Conservation (phyloP, 495 filamentous ascomycete genomes). For the Elasticomyces elasticus region DNA sequence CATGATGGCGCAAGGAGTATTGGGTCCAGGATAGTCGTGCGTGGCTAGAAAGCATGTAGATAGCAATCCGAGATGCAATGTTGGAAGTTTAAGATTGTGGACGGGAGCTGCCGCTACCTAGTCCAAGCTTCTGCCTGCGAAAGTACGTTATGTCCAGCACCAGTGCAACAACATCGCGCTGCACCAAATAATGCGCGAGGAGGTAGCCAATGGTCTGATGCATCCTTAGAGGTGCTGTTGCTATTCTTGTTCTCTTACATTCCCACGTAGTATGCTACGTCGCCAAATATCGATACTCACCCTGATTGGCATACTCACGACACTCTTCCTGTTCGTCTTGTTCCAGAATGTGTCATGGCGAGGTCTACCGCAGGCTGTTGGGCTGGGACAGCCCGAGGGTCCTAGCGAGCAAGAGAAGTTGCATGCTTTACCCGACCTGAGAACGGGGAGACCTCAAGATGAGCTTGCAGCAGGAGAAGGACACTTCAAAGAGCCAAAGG, state of each 20-base stretch:
- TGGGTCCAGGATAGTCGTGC: not conserved
- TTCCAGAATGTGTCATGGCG: conserved; percentile 14
- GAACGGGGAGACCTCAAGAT: not conserved
- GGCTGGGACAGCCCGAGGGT: conserved; percentile 10
- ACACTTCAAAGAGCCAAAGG: conserved; percentile 18
- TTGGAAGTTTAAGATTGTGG: too few relatives aligned
- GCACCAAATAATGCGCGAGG: not conserved
- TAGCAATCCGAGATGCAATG: too few relatives aligned
- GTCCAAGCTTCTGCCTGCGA: too few relatives aligned
- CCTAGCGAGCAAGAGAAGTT: conserved; percentile 9
- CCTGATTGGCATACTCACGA: conserved; percentile 7
- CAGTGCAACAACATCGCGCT: not conserved
- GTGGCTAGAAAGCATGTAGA: too few relatives aligned
- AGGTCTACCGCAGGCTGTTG: conserved; percentile 8
- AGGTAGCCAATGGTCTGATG: not conserved
- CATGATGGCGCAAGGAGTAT: not conserved
- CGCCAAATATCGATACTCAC: conserved; percentile 1
- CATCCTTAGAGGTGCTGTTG: not conserved
- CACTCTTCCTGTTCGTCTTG: conserved; percentile 5
- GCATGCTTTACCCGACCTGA: conserved; percentile 6
- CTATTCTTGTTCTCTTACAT: not conserved
- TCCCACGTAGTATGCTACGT: conserved; percentile 11
- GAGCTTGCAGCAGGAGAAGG: not conserved
- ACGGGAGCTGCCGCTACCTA: too few relatives aligned
- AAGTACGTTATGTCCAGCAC: not conserved